Evolutionary conservation across 2,329 filamentous ascomycete genomes (phyloP).

Genomic region (Chalaropsis thielavioides): DNA sequence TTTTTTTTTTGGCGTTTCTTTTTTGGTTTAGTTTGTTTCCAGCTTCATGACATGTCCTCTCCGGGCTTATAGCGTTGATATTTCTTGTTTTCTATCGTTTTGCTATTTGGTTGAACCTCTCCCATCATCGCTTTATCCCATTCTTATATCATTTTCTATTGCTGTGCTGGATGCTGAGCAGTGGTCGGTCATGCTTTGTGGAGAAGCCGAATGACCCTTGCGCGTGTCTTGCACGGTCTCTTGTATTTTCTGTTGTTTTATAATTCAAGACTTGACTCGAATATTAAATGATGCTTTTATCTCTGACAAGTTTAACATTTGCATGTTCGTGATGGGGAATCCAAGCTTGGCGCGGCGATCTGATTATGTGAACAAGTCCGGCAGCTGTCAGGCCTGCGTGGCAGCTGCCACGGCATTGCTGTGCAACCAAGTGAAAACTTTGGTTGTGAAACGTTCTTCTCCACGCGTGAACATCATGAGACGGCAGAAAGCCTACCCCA

Average conservation of each 20-base stretch:
- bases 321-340: too few species aligned
- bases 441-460: neutral
- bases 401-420: neutral
- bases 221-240: neutral
- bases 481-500: neutral
- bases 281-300: neutral
- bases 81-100: neutral
- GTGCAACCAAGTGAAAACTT: neutral
- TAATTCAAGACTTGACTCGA: neutral
- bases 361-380: neutral
- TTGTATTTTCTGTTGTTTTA: neutral
- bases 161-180: neutral
- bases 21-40: neutral
- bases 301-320: too few species aligned
- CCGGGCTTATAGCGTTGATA: neutral
- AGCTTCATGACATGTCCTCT: constrained; percentile 3
- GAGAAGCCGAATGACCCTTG: neutral
- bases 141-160: neutral
- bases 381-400: neutral
- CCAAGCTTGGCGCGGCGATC: too few species aligned
- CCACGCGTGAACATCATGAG: neutral
- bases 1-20: neutral
- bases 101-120: neutral
- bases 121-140: neutral
- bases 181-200: neutral